Conservation (phyloP, 495 filamentous ascomycete genomes). For the Talaromyces proteolyticus region DNA sequence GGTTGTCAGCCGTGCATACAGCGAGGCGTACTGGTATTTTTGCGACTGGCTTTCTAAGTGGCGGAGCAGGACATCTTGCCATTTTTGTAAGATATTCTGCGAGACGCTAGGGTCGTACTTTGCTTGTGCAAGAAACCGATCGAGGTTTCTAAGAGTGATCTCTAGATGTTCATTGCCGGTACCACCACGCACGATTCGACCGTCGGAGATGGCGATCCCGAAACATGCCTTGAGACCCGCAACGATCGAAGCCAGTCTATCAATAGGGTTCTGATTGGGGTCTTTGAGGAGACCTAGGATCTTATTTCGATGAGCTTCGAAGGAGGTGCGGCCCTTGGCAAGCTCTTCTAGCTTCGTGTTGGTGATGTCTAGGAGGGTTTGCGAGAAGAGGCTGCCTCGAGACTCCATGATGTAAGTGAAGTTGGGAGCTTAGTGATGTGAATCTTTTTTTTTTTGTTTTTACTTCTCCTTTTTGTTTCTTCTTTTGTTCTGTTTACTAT, state of each 20-base stretch:
- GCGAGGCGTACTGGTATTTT: conserved; percentile 45
- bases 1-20: conserved; percentile 52
- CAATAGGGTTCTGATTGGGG: conserved; percentile 15
- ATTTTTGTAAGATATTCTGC: conserved; percentile 21
- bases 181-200: background rate
- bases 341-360: conserved; percentile 43
- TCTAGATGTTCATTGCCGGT: background rate
- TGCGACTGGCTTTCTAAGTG: conserved; percentile 40
- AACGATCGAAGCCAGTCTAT: conserved; percentile 29
- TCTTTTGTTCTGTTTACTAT: too few relatives aligned
- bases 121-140: conserved; percentile 34
- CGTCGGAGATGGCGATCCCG: background rate
- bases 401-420: background rate
- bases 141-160: conserved; percentile 16
- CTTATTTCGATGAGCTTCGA: conserved; percentile 26
- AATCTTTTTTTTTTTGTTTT: too few relatives aligned
- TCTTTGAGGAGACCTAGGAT: conserved; percentile 17
- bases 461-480: too few relatives aligned
- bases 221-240: conserved; percentile 17
- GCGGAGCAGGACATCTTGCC: conserved; percentile 36
- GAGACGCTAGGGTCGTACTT: conserved; percentile 36
- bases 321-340: conserved; percentile 36
- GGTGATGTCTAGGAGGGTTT: conserved; percentile 47
- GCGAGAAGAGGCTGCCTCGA: conserved; percentile 17
- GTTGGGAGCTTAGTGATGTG: too few relatives aligned